phyloP scores from a whole-genome alignment of 2,329 filamentous ascomycete genomes.

The Colletotrichum nymphaeae region DNA sequence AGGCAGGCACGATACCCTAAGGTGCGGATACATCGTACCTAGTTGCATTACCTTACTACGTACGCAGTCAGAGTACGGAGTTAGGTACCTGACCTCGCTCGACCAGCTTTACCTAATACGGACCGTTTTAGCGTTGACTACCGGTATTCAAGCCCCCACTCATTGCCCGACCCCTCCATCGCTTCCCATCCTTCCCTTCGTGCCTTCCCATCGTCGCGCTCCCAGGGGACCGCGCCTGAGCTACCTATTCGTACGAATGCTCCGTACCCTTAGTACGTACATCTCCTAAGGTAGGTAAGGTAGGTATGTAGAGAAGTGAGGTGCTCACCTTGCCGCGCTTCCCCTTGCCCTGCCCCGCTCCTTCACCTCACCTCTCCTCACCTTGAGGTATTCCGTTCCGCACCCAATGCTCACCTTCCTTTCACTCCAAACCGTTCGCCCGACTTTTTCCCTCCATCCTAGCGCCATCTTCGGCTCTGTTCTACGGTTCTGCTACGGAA shows the following conservation, averaged over 20 bases:
- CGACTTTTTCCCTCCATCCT: background rate
- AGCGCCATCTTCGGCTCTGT: background rate
- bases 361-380: background rate
- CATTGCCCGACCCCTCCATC: background rate
- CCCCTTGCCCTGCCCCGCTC: no score
- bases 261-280: no score
- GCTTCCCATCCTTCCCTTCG: no score
- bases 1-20: no score
- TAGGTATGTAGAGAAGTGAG: no score
- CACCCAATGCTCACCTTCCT: background rate
- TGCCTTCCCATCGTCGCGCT: background rate
- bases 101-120: background rate
- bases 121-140: slow-evolving; percentile 18
- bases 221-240: background rate
- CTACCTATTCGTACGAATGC: background rate
- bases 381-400: background rate
- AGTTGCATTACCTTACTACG: background rate
- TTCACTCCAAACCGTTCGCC: background rate
- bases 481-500: background rate
- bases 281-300: no score
- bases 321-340: no score
- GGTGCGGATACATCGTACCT: no score
- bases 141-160: slow-evolving; percentile 1
- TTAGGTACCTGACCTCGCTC: no score
- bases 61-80: no score